Evolutionary conservation across 192 early-diverging fungal species (phyloP).

Genomic region (Chytriomyces hyalinus): DNA sequence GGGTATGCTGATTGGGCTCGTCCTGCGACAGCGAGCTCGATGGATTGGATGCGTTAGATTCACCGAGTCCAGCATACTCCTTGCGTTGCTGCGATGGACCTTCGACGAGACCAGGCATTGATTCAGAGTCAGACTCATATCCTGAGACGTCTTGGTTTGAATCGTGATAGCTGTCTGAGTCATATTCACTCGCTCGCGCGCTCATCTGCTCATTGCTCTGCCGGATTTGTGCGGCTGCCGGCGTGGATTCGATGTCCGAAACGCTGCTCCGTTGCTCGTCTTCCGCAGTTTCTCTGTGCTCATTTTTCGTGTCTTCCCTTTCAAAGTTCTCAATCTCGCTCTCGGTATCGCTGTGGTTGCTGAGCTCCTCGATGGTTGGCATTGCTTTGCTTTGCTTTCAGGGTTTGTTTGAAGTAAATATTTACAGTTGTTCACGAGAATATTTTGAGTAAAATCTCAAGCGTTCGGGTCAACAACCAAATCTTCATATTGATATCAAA

Average conservation of each 20-base stretch:
- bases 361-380: not conserved
- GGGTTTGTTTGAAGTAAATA: too few species aligned
- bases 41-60: not conserved
- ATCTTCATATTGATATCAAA: constrained; percentile 88
- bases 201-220: not conserved
- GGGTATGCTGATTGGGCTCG: not conserved
- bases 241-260: not conserved
- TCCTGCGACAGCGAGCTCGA: not conserved
- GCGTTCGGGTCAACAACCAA: constrained; percentile 36
- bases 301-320: not conserved
- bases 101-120: constrained; percentile 13
- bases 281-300: not conserved
- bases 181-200: not conserved
- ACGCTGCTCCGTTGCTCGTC: not conserved
- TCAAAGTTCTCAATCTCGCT: not conserved
- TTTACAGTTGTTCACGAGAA: too few species aligned
- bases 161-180: not conserved
- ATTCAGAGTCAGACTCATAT: constrained; percentile 2
- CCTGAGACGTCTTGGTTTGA: not conserved
- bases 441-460: too few species aligned
- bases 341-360: not conserved
- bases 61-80: too few species aligned
- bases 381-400: not conserved
- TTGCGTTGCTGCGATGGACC: not conserved
- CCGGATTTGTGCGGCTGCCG: not conserved